Evolutionary conservation across 1,284 basidiomycete genomes (phyloP).

Genomic region (Xerocomus subilludens): DNA sequence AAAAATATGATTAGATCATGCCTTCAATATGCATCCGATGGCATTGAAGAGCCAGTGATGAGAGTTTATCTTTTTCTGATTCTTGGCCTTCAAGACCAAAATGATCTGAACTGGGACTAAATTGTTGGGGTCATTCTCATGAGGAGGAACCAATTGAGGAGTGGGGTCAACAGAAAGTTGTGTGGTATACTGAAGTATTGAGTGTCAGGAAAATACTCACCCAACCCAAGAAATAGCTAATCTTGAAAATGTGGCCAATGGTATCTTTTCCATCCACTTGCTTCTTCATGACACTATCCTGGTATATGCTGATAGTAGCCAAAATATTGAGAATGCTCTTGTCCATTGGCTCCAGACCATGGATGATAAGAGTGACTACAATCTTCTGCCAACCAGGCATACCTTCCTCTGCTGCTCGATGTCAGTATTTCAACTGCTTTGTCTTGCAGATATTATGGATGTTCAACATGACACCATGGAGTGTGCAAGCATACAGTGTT

Average conservation of each 20-base stretch:
- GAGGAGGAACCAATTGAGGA: conserved; percentile 91
- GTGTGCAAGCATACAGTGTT: conserved; percentile 89
- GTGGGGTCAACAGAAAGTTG: conserved; percentile 91
- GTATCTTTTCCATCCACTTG: conserved; percentile 92
- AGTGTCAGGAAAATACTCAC: conserved; percentile 24
- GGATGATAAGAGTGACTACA: conserved; percentile 90
- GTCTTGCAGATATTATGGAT: conserved; percentile 99
- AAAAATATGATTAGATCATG: conserved; percentile 24
- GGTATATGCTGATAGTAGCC: conserved; percentile 90
- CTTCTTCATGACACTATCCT: conserved; percentile 98
- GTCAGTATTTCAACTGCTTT: conserved; percentile 95
- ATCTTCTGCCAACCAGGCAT: conserved; percentile 93
- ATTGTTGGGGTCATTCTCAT: conserved; percentile 89
- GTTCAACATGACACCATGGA: conserved; percentile 97
- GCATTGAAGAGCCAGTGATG: conserved; percentile 99
- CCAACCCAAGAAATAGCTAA: conserved; percentile 47
- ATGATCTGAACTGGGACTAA: conserved; percentile 97
- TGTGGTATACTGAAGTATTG: conserved; percentile 78
- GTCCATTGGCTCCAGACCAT: conserved; percentile 96
- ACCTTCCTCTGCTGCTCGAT: conserved; percentile 85
- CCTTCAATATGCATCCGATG: conserved; percentile 85
- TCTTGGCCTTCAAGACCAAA: conserved; percentile 94
- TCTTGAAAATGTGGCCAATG: conserved; percentile 92
- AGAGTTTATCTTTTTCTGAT: conserved; percentile 97
- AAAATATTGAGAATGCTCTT: conserved; percentile 91